These are phyloP conservation scores for Conticribra guillardii DNA, from an alignment of 108 stramenopile genomes.

Conservation along the genomic window DNA sequence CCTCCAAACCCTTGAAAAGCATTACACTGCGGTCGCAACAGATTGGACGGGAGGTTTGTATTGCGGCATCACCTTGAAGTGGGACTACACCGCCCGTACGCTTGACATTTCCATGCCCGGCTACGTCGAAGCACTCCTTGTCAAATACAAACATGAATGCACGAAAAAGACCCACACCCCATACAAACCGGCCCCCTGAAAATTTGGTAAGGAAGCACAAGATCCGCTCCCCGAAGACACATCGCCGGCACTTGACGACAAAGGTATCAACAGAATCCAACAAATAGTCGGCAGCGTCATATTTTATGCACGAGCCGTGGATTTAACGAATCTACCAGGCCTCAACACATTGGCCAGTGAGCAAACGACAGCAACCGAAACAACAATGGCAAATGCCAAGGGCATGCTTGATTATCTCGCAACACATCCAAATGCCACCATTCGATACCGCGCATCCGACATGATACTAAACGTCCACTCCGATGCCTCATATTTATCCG, in stretches of 20 bases:
- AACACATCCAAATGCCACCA: slow-evolving; percentile 45
- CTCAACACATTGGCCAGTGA: slow-evolving; percentile 26
- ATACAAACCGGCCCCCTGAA: background rate
- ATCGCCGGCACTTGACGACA: slow-evolving; percentile 14
- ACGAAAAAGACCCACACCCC: too few relatives aligned
- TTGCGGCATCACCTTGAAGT: slow-evolving; percentile 42
- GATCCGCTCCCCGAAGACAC: slow-evolving; percentile 18
- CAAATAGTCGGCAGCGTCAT: slow-evolving; percentile 47
- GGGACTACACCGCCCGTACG: slow-evolving; percentile 39
- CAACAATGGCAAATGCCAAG: slow-evolving; percentile 1
- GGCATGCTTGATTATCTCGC: slow-evolving; percentile 51
- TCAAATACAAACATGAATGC: slow-evolving; percentile 37
- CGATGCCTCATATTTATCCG: slow-evolving; percentile 39
- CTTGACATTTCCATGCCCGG: slow-evolving; percentile 54
- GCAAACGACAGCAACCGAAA: slow-evolving; percentile 30
- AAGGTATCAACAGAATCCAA: slow-evolving; percentile 32
- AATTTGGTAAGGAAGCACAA: slow-evolving; percentile 47
- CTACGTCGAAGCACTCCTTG: slow-evolving; percentile 47
- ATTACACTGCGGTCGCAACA: slow-evolving; percentile 21
- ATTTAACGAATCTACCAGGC: slow-evolving; percentile 34
- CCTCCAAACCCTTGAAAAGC: slow-evolving; percentile 18
- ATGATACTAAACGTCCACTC: slow-evolving; percentile 35
- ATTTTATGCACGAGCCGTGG: slow-evolving; percentile 52
- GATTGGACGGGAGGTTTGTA: slow-evolving; percentile 42
- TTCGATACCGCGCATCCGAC: slow-evolving; percentile 43